A percentile compares a stretch with the other conserved stretches of the same genome.
These are phyloP conservation scores for Neurospora sp. DNA, from an alignment of 495 filamentous ascomycete species.

Conservation along the genomic window DNA sequence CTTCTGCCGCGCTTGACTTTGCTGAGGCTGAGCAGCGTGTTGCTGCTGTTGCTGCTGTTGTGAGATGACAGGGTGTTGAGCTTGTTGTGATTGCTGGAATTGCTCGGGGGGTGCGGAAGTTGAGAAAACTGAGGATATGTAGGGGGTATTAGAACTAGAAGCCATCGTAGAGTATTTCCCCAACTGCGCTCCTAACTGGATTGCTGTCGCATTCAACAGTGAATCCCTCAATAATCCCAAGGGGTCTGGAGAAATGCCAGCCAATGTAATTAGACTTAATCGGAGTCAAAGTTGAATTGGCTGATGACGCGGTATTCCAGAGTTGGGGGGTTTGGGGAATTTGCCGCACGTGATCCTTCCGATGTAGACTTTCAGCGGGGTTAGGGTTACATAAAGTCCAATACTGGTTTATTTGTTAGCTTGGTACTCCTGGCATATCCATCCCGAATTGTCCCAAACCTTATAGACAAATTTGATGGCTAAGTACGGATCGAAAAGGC, in stretches of 20 bases:
- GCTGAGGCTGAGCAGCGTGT: not conserved
- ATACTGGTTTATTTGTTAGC: no score
- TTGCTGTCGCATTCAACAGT: not conserved
- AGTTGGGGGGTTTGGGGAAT: no score
- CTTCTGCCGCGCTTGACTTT: not conserved
- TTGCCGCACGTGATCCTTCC: no score
- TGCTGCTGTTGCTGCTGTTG: not conserved
- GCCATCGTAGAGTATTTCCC: not conserved
- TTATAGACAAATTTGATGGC: no score
- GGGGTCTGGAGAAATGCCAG: not conserved
- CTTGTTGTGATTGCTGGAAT: no score
- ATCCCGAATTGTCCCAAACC: no score
- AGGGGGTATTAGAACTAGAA: not conserved
- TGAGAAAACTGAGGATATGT: not conserved
- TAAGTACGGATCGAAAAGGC: no score
- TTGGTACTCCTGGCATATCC: no score
- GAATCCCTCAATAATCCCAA: not conserved
- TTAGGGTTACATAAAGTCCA: no score
- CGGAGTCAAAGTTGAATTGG: not conserved
- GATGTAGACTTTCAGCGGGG: no score
- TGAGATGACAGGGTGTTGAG: not conserved
- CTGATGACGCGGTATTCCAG: not conserved
- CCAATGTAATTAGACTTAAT: no score
- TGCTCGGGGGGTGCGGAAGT: not conserved
- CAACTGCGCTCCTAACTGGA: not conserved